phyloP scores from a whole-genome alignment of 176 grass and related monocot genomes.

The Cenchrus purpureus region DNA sequence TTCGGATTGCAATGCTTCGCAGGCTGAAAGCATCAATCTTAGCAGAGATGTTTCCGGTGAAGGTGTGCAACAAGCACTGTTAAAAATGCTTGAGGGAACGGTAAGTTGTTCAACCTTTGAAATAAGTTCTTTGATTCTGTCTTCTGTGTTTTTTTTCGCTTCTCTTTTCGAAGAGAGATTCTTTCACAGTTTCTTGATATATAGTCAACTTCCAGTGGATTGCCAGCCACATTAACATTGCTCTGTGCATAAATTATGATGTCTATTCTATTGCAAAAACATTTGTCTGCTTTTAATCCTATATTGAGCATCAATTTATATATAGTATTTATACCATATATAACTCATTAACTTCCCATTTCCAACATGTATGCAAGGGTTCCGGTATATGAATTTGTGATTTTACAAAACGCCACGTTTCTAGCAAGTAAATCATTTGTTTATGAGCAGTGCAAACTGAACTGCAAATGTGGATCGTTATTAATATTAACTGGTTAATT shows the following conservation, averaged over 20 bases:
- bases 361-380: neutral
- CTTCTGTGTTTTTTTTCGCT: neutral
- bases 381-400: neutral
- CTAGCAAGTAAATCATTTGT: neutral
- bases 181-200: constrained; percentile 12
- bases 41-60: constrained; percentile 88
- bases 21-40: constrained; percentile 84
- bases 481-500: neutral
- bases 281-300: neutral
- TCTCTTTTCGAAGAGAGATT: neutral
- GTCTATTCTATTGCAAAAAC: neutral
- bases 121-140: neutral
- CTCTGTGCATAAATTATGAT: neutral
- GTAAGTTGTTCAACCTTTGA: constrained; percentile 48
- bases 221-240: neutral
- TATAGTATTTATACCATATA: neutral
- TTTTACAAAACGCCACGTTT: neutral
- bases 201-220: constrained; percentile 17
- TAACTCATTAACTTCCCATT: neutral
- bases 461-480: neutral
- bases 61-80: constrained; percentile 80
- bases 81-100: constrained; percentile 88
- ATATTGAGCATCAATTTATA: constrained; percentile 9
- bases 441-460: constrained; percentile 11
- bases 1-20: constrained; percentile 9